phyloP scores from a whole-genome alignment of 2,329 filamentous ascomycete species.

The Dactylella cylindrospora region DNA sequence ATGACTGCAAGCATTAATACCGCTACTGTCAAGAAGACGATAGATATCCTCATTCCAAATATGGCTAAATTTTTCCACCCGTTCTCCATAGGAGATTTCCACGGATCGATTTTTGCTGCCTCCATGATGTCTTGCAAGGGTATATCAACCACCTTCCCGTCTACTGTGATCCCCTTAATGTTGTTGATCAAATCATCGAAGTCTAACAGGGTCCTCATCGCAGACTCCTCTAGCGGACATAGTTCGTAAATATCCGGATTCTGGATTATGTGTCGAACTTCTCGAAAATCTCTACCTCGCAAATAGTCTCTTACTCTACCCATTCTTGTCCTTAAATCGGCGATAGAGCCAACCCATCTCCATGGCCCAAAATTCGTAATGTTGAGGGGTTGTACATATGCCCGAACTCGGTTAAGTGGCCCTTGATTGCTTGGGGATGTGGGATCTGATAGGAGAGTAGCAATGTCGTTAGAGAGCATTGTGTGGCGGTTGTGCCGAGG shows the following conservation, averaged over 20 bases:
- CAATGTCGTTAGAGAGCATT: constrained; percentile 17
- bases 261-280: constrained; percentile 9
- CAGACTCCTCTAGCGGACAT: constrained; percentile 31
- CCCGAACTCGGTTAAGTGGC: background rate
- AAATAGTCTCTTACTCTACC: background rate
- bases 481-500: constrained; percentile 20
- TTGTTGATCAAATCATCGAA: constrained; percentile 14
- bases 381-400: background rate
- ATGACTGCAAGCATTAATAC: constrained; percentile 13
- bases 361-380: background rate
- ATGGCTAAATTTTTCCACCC: constrained; percentile 15
- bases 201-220: constrained; percentile 18
- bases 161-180: constrained; percentile 14
- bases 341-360: constrained; percentile 28
- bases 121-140: background rate
- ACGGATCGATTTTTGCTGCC: constrained; percentile 9
- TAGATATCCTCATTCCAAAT: constrained; percentile 19
- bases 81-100: constrained; percentile 2
- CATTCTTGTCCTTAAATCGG: constrained; percentile 13
- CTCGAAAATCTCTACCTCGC: constrained; percentile 8
- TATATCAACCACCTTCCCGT: constrained; percentile 11
- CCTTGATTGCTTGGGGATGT: background rate
- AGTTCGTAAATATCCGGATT: constrained; percentile 27
- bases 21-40: constrained; percentile 3
- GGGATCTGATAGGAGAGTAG: constrained; percentile 9